Conservation (phyloP, 495 filamentous ascomycete species). For the Hypoxylon perforatum region DNA sequence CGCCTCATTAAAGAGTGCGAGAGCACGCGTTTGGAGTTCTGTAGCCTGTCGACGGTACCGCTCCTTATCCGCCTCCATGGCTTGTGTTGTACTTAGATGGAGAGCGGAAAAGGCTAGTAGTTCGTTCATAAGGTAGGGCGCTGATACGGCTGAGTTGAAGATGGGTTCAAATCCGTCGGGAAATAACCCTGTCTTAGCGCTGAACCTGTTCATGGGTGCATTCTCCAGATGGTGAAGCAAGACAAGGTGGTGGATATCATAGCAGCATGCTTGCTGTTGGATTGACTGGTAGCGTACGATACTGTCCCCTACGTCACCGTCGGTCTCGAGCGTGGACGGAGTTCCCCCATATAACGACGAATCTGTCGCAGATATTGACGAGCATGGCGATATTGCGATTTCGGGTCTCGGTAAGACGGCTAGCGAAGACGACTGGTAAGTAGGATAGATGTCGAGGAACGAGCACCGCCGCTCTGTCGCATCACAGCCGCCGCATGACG, state of each 20-base stretch:
- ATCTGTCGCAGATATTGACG: neutral
- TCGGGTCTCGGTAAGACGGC: no score
- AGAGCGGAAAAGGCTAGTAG: slow-evolving; percentile 56
- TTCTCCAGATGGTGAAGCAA: slow-evolving; percentile 42
- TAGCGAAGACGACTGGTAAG: neutral
- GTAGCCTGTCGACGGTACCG: slow-evolving; percentile 51
- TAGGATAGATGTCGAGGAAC: slow-evolving; percentile 17
- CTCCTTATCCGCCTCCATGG: no score
- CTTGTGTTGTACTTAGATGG: slow-evolving; percentile 47
- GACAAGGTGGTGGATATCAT: slow-evolving; percentile 45
- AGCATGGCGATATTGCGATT: no score
- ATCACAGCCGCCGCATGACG: slow-evolving; percentile 43
- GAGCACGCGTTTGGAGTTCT: slow-evolving; percentile 54
- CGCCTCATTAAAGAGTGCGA: slow-evolving; percentile 48
- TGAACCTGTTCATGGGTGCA: neutral
- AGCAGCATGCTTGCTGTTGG: slow-evolving; percentile 7
- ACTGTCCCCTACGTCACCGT: no score
- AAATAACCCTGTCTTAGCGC: no score
- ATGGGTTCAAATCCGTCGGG: neutral
- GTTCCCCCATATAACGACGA: no score
- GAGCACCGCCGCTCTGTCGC: slow-evolving; percentile 39
- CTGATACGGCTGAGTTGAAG: slow-evolving; percentile 40
- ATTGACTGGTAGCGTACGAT: no score
- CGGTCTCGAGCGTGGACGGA: no score
- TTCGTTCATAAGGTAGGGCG: slow-evolving; percentile 58